These are phyloP conservation scores for Acanthamoeba divionensis DNA, from an alignment of 208 protist species.

Conservation along the genomic window DNA sequence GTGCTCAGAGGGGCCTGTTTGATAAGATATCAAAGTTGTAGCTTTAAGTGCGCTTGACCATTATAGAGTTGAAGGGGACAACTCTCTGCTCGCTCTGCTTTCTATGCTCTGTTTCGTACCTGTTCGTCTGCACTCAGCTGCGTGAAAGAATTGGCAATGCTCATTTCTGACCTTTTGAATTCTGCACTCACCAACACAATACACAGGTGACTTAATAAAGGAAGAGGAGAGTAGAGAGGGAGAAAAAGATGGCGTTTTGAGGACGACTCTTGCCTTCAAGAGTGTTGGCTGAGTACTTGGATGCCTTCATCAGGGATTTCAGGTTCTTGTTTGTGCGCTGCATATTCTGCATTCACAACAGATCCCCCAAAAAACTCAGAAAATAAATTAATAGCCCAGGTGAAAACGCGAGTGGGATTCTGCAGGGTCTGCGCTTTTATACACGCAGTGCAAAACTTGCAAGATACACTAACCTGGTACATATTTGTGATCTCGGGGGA, in stretches of 20 bases:
- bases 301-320: not conserved
- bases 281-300: not conserved
- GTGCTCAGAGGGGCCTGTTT: constrained; percentile 13
- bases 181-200: not conserved
- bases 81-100: no score
- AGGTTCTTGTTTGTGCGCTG: constrained; percentile 4
- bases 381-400: not conserved
- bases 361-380: not conserved
- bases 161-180: constrained; percentile 22
- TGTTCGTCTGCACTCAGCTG: not conserved
- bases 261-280: constrained; percentile 39
- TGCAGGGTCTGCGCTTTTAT: not conserved
- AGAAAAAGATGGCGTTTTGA: not conserved
- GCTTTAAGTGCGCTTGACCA: no score
- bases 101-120: no score
- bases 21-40: no score
- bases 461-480: no score
- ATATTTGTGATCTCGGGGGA: not conserved
- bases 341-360: not conserved
- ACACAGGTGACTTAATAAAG: not conserved
- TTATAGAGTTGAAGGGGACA: no score
- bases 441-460: no score
- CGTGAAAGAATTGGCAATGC: not conserved
- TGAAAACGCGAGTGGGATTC: not conserved
- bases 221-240: not conserved